Evolutionary conservation across 495 filamentous ascomycete species (phyloP).

Genomic region (Melanomma pulvis-pyrius): DNA sequence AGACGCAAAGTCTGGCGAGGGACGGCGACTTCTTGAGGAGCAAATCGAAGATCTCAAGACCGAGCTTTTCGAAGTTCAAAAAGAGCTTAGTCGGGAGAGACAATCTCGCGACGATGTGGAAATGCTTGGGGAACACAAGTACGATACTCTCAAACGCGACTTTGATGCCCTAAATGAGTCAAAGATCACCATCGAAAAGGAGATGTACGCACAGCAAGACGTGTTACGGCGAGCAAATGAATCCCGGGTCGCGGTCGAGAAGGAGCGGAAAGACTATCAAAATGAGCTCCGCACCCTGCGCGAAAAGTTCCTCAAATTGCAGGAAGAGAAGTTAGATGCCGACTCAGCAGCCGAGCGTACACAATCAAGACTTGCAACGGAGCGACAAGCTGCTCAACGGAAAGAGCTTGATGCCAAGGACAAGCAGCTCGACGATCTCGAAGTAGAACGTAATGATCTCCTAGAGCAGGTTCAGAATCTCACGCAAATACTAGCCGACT

Average conservation of each 20-base stretch:
- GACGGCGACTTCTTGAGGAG: constrained; percentile 80
- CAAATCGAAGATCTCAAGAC: constrained; percentile 86
- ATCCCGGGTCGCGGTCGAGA: constrained; percentile 73
- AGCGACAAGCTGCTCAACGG: constrained; percentile 75
- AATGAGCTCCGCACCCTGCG: constrained; percentile 80
- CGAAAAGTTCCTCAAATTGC: constrained; percentile 77
- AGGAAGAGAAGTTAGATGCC: constrained; percentile 81
- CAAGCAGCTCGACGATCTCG: constrained; percentile 69
- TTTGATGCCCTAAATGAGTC: constrained; percentile 87
- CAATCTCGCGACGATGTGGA: constrained; percentile 97
- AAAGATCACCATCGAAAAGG: constrained; percentile 97
- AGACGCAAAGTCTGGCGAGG: constrained; percentile 74
- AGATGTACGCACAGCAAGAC: constrained; percentile 97
- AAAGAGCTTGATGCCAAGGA: constrained; percentile 77
- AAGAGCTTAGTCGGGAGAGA: constrained; percentile 85
- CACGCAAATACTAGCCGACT: constrained; percentile 81
- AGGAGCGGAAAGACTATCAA: constrained; percentile 86
- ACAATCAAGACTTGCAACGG: constrained; percentile 74
- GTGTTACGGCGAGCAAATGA: constrained; percentile 85
- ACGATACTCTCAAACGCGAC: constrained; percentile 76
- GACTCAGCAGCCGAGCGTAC: constrained; percentile 79
- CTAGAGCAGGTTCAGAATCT: constrained; percentile 77
- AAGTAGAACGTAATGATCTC: constrained; percentile 73
- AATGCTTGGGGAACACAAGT: constrained; percentile 88
- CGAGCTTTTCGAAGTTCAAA: constrained; percentile 80